Conservation (phyloP, 1,284 basidiomycete species). For the Fomes fomentarius region DNA sequence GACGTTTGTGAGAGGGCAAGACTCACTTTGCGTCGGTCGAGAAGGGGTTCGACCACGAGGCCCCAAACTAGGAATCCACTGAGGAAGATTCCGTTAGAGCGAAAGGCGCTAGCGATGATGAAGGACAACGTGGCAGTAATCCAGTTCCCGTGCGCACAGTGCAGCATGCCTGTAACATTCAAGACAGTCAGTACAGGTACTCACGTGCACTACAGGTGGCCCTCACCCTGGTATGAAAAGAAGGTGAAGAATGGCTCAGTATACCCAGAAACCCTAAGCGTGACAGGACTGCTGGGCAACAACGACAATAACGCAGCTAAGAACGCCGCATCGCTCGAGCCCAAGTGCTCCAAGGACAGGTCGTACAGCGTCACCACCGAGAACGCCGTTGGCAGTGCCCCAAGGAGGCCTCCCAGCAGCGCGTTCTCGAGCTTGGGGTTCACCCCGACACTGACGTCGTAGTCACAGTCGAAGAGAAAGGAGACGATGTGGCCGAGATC, state of each 20-base stretch:
- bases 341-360: conserved; percentile 56
- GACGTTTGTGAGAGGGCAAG: not conserved
- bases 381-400: conserved; percentile 36
- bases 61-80: conserved; percentile 79
- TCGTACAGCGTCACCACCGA: conserved; percentile 64
- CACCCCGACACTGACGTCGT: not conserved
- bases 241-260: conserved; percentile 87
- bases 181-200: too few relatives aligned
- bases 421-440: conserved; percentile 23
- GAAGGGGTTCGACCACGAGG: conserved; percentile 54
- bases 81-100: conserved; percentile 84
- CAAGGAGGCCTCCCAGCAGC: conserved; percentile 41
- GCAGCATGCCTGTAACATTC: conserved; percentile 66
- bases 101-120: conserved; percentile 66
- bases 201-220: too few relatives aligned
- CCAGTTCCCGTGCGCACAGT: conserved; percentile 53
- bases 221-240: conserved; percentile 74
- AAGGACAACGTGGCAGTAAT: conserved; percentile 63
- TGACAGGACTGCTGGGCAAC: conserved; percentile 80
- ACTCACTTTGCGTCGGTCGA: conserved; percentile 40
- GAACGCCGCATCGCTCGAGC: conserved; percentile 59
- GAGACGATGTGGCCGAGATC: conserved; percentile 16
- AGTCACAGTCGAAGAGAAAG: too few relatives aligned
- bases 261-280: conserved; percentile 73
- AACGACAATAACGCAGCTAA: conserved; percentile 72